A percentile compares a stretch with the other conserved stretches of the same genome.
Evolutionary conservation across 495 filamentous ascomycete genomes (phyloP).

Genomic region (Darksidea phi): DNA sequence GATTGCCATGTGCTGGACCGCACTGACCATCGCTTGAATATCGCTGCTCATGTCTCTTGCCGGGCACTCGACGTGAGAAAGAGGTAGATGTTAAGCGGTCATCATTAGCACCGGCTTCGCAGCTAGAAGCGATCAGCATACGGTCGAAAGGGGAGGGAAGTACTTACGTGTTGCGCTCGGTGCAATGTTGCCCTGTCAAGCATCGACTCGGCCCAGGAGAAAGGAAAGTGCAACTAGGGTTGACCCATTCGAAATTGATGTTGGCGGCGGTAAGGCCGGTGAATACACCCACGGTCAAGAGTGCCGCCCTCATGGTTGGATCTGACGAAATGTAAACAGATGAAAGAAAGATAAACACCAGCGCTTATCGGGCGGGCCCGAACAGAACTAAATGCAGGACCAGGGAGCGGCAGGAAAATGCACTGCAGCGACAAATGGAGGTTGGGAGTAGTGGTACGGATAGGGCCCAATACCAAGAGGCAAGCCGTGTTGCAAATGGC

Average conservation of each 20-base stretch:
- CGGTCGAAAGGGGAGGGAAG: not conserved
- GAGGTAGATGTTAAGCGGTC: constrained; percentile 30
- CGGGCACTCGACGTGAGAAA: constrained; percentile 29
- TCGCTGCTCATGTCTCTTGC: constrained; percentile 23
- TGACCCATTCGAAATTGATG: constrained; percentile 33
- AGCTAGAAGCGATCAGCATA: constrained; percentile 14
- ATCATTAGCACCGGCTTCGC: constrained; percentile 27
- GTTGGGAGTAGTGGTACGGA: not conserved
- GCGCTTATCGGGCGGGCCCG: not conserved
- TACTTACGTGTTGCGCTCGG: constrained; percentile 28
- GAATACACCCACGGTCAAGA: constrained; percentile 23
- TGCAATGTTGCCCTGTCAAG: constrained; percentile 30
- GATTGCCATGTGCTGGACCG: constrained; percentile 38
- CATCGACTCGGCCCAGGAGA: constrained; percentile 6
- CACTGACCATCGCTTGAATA: constrained; percentile 43
- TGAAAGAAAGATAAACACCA: not conserved
- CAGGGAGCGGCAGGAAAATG: constrained; percentile 1
- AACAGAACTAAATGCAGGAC: not conserved
- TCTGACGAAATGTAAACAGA: constrained; percentile 20
- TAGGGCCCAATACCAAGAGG: not conserved
- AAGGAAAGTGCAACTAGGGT: constrained; percentile 26
- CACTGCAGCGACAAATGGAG: not conserved
- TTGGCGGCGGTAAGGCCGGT: constrained; percentile 32
- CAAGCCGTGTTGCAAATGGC: not conserved
- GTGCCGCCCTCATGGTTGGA: constrained; percentile 22